Evolutionary conservation across 2,329 filamentous ascomycete species (phyloP).

Genomic region (Cercospora berteroae): DNA sequence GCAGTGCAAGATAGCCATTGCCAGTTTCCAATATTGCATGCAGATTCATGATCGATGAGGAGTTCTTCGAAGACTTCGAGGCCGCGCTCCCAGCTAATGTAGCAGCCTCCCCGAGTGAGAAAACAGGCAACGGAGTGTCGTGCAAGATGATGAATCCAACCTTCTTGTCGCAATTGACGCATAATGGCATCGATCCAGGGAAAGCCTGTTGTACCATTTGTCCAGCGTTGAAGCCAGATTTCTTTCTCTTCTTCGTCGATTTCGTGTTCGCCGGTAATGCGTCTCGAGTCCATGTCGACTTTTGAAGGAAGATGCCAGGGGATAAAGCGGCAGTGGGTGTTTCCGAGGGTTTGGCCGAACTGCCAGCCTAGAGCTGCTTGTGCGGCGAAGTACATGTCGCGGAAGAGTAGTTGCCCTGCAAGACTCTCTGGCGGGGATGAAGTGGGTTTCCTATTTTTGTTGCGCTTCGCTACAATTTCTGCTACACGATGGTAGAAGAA

Average conservation of each 20-base stretch:
- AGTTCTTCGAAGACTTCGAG: conserved; percentile 75
- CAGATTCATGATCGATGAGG: conserved; percentile 71
- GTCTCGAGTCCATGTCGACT: conserved; percentile 47
- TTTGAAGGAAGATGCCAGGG: conserved; percentile 74
- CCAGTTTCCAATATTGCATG: conserved; percentile 75
- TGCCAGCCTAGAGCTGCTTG: conserved; percentile 65
- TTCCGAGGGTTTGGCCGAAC: conserved; percentile 65
- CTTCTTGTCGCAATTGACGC: conserved; percentile 68
- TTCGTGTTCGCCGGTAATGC: conserved; percentile 60
- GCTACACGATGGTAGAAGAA: conserved; percentile 71
- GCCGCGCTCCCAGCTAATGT: conserved; percentile 75
- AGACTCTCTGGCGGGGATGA: conserved; percentile 64
- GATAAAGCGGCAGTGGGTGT: conserved; percentile 68
- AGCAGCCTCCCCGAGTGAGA: conserved; percentile 75
- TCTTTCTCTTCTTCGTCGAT: conserved; percentile 64
- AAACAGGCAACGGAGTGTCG: conserved; percentile 78
- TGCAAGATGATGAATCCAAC: conserved; percentile 78
- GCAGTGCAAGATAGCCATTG: conserved; percentile 75
- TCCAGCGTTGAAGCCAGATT: conserved; percentile 67
- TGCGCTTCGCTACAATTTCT: conserved; percentile 59
- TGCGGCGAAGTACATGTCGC: conserved; percentile 81
- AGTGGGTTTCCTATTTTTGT: conserved; percentile 52
- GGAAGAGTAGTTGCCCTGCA: conserved; percentile 70
- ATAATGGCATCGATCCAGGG: conserved; percentile 80
- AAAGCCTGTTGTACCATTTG: conserved; percentile 67